Evolutionary conservation across 805 yeast species (phyloP).

Genomic region (Starmerella tilneyi): DNA sequence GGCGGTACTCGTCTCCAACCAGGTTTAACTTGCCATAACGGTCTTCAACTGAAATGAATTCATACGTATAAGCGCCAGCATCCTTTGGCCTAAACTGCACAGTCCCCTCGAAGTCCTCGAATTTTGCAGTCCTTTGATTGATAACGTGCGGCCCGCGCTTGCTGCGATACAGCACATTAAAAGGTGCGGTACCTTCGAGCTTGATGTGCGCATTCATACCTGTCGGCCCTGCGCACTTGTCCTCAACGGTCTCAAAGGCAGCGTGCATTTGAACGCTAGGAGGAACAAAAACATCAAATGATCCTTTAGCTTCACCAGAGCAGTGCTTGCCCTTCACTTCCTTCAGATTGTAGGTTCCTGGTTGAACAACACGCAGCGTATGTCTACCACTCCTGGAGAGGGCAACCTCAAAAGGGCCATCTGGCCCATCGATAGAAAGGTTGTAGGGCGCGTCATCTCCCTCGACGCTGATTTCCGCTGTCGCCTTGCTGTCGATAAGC

Average conservation of each 20-base stretch:
- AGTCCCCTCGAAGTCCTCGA: slow-evolving; percentile 27
- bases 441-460: slow-evolving; percentile 40
- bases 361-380: slow-evolving; percentile 25
- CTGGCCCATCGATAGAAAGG: slow-evolving; percentile 26
- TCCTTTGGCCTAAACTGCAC: slow-evolving; percentile 63
- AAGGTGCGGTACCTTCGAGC: slow-evolving; percentile 74
- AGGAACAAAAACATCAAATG: slow-evolving; percentile 47
- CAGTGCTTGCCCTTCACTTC: slow-evolving; percentile 54
- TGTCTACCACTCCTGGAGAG: slow-evolving; percentile 4
- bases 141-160: slow-evolving; percentile 33
- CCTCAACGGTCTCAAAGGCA: slow-evolving; percentile 50
- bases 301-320: slow-evolving; percentile 51
- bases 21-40: slow-evolving; percentile 34
- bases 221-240: slow-evolving; percentile 84
- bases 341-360: slow-evolving; percentile 58
- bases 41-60: slow-evolving; percentile 52
- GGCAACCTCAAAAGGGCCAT: background rate
- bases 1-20: slow-evolving; percentile 17
- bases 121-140: slow-evolving; percentile 4
- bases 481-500: slow-evolving; percentile 5
- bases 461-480: background rate
- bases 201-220: slow-evolving; percentile 67
- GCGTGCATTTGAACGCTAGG: slow-evolving; percentile 43
- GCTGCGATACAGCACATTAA: slow-evolving; percentile 50
- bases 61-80: slow-evolving; percentile 74